Evolutionary conservation across 2,329 filamentous ascomycete species (phyloP), one percentile per base, ranked within the genome.

Genomic region (Coniella vitis): DNA sequence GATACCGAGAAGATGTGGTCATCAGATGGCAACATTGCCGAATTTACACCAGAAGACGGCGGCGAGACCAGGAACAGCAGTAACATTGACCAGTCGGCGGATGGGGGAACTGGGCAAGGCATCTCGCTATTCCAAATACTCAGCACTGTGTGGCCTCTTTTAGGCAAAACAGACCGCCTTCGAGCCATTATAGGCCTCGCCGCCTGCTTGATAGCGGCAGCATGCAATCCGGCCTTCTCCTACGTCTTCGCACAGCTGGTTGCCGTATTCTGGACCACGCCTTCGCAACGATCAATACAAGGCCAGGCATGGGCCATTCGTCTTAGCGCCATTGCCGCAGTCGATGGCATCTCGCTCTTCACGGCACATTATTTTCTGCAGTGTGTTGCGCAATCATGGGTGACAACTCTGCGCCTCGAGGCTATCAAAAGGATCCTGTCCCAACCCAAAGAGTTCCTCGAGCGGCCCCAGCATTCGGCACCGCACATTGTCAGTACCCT

Each of bases 361-460:
- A 62, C 75, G 0, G 80, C 83, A 51, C 81, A 86, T 34, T 90
- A 85, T 60, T 66, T 87, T 8, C 73, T 94, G 5, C 89, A 95
- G 55, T 69, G 72, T 21, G 79, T 75, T 12, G 87, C 80, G 1
- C 86, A 95, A 60, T 63, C 74, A 1, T 97, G 91, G 91, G 75
- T 90, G 13, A 82, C 91, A 57, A 66, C 68, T 0, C 72, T 94
- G 9, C 84, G 90, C 2, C 69, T 73, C 2, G 74, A 83, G 61
- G 85, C 87, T 0, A 70, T 95, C 55, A 73, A 72, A 42, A 75
- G 78, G 1, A 81, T 95, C 14, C 71, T 97, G 1, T 73, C 77
- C 35, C 91, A 96, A 60, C 85, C 87, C 1, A 82, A 78, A 53
- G 66, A 76, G 4, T 97, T 90, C 84, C 95, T 95, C 57, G 83